Percentiles rank a stretch among this genome's conserved stretches.
phyloP scores from a whole-genome alignment of 371 early-diverging fungal genomes.

The Chytridium lagenaria region DNA sequence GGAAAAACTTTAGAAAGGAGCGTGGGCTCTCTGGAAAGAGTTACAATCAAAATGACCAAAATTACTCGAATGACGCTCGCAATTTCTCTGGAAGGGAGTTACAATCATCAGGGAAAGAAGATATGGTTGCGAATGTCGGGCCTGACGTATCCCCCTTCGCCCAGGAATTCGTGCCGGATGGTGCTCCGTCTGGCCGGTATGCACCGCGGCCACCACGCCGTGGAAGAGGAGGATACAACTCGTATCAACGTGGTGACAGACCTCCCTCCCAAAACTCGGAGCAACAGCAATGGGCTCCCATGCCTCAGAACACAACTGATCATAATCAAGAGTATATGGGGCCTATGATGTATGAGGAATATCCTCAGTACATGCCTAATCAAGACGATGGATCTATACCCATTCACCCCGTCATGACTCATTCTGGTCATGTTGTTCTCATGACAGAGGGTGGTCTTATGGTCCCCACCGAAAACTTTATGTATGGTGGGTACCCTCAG shows the following conservation, averaged over 20 bases:
- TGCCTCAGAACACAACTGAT: too few species aligned
- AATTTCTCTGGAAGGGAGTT: too few species aligned
- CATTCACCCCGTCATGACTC: constrained; percentile 9
- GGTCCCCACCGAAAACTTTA: constrained; percentile 16
- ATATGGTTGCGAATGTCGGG: background rate
- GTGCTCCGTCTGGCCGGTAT: background rate
- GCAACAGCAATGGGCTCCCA: too few species aligned
- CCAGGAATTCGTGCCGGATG: background rate
- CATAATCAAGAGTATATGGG: too few species aligned
- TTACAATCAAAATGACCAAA: background rate
- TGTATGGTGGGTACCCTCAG: constrained; percentile 17
- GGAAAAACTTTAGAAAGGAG: background rate
- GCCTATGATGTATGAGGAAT: constrained; percentile 12
- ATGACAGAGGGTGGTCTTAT: constrained; percentile 17
- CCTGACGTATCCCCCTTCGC: background rate
- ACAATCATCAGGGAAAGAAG: background rate
- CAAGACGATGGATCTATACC: constrained; percentile 8
- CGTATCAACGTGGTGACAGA: background rate
- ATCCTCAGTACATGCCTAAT: background rate
- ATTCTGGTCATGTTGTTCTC: constrained; percentile 18
- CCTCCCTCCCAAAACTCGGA: too few species aligned
- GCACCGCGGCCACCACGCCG: background rate
- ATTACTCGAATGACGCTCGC: background rate
- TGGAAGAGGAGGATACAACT: background rate
- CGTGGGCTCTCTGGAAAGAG: background rate